A percentile compares a stretch with the other conserved stretches of the same genome.
Conservation (phyloP, 306 rosid species). For the Parietaria judaica region DNA sequence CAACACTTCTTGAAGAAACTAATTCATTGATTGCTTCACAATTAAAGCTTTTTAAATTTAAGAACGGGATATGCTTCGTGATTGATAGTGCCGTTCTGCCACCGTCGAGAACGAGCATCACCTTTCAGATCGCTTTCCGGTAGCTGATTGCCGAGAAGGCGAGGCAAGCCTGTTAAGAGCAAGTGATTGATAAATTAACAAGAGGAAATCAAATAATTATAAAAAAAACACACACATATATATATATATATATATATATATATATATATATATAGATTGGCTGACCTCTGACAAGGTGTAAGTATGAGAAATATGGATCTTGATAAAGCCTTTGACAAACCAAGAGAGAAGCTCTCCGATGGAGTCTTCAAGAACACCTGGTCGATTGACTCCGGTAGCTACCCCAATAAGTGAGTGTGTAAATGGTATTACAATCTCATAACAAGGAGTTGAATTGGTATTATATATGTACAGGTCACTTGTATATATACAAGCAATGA, state of each 20-base stretch:
- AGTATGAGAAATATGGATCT: conserved; percentile 66
- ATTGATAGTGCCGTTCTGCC: conserved; percentile 37
- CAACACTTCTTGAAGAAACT: too few relatives aligned
- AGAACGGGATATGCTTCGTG: too few relatives aligned
- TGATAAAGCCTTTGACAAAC: conserved; percentile 67
- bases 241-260: background rate
- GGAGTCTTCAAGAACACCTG: conserved; percentile 72
- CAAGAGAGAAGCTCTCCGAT: conserved; percentile 67
- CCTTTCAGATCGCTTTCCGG: conserved; percentile 84
- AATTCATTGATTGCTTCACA: too few relatives aligned
- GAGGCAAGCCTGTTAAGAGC: conserved; percentile 62
- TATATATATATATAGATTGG: background rate
- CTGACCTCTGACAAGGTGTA: conserved; percentile 72
- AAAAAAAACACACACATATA: background rate
- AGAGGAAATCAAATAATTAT: conserved; percentile 3
- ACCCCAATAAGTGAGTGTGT: conserved; percentile 47
- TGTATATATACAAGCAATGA: background rate
- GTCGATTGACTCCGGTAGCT: conserved; percentile 70
- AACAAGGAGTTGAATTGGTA: too few relatives aligned
- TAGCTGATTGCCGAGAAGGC: conserved; percentile 80
- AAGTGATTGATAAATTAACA: conserved; percentile 5
- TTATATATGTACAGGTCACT: background rate
- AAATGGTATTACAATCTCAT: background rate
- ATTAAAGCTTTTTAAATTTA: too few relatives aligned
- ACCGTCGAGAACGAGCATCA: conserved; percentile 63